A percentile compares a stretch with the other conserved stretches of the same genome.
phyloP scores from a whole-genome alignment of 352 stramenopile species.

The Pythium aristosporum region DNA sequence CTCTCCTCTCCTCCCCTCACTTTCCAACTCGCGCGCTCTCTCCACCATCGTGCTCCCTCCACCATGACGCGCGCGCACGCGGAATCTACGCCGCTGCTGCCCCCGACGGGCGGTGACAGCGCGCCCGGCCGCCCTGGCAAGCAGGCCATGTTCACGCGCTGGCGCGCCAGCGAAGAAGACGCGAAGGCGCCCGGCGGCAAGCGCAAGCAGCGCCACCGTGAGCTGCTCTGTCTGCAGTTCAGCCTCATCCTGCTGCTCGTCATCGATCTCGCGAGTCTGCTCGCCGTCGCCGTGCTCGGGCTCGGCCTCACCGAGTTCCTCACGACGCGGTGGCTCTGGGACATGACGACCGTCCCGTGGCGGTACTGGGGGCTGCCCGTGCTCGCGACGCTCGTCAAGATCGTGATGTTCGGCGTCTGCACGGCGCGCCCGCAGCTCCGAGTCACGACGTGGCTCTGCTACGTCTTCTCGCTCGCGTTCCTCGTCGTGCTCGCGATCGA shows the following conservation, averaged over 20 bases:
- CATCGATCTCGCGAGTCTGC: slow-evolving; percentile 49
- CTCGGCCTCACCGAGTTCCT: slow-evolving; percentile 43
- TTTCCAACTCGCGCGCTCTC: not conserved
- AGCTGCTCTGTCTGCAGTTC: slow-evolving; percentile 71
- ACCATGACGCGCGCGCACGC: slow-evolving; percentile 18
- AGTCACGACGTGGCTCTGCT: slow-evolving; percentile 41
- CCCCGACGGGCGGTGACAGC: slow-evolving; percentile 14
- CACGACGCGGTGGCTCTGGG: slow-evolving; percentile 45
- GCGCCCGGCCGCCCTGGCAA: slow-evolving; percentile 23
- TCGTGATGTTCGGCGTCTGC: slow-evolving; percentile 53
- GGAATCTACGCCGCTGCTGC: slow-evolving; percentile 45
- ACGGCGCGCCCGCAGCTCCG: slow-evolving; percentile 45
- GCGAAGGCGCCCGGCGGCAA: slow-evolving; percentile 1
- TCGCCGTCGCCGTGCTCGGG: slow-evolving; percentile 52
- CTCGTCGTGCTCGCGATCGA: slow-evolving; percentile 64
- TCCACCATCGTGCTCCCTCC: too few species aligned
- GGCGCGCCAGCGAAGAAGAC: slow-evolving; percentile 41
- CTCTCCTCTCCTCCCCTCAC: not conserved
- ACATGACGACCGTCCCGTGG: slow-evolving; percentile 45
- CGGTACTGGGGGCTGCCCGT: slow-evolving; percentile 78
- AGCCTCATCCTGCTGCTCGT: slow-evolving; percentile 58
- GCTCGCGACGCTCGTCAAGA: slow-evolving; percentile 59
- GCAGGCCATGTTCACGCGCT: slow-evolving; percentile 46
- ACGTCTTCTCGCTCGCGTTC: slow-evolving; percentile 56
- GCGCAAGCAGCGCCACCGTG: slow-evolving; percentile 29